phyloP scores from a whole-genome alignment of 2,329 filamentous ascomycete species.

The Epichloe sp. region DNA sequence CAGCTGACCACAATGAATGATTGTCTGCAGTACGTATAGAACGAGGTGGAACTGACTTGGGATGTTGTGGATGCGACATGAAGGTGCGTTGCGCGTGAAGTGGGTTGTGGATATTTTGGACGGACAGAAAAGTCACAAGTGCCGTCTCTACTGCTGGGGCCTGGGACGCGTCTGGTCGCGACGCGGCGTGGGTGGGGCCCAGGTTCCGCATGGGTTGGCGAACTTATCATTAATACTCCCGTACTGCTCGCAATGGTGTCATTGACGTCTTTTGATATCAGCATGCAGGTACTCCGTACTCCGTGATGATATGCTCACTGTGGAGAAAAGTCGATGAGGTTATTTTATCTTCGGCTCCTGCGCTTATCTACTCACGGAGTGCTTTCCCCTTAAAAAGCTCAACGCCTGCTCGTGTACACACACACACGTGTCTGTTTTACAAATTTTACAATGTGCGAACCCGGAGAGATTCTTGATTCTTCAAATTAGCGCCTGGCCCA shows the following conservation, averaged over 20 bases:
- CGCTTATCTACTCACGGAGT: background rate
- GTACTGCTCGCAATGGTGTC: background rate
- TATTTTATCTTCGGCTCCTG: too few species aligned
- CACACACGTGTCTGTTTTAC: conserved; percentile 11
- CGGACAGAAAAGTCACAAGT: conserved; percentile 9
- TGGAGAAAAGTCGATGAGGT: too few species aligned
- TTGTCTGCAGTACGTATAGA: background rate
- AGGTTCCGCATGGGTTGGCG: too few species aligned
- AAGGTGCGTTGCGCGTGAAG: background rate
- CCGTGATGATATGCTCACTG: too few species aligned
- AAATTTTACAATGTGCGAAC: conserved; percentile 31
- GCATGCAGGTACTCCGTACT: too few species aligned
- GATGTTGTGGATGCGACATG: background rate
- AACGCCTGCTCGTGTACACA: conserved; percentile 1
- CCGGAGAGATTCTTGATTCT: background rate
- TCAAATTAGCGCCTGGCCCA: conserved; percentile 64
- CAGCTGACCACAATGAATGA: too few species aligned
- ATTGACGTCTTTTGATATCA: background rate
- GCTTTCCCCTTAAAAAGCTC: background rate
- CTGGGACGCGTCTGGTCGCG: conserved; percentile 16
- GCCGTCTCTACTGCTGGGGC: too few species aligned
- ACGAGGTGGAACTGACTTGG: background rate
- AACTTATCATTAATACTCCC: too few species aligned
- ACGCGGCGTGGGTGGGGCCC: conserved; percentile 7
- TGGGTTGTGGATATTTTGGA: conserved; percentile 5